Evolutionary conservation across 805 yeast species (phyloP), one percentile per base, ranked within the genome.

Genomic region (Saturnispora besseyi): DNA sequence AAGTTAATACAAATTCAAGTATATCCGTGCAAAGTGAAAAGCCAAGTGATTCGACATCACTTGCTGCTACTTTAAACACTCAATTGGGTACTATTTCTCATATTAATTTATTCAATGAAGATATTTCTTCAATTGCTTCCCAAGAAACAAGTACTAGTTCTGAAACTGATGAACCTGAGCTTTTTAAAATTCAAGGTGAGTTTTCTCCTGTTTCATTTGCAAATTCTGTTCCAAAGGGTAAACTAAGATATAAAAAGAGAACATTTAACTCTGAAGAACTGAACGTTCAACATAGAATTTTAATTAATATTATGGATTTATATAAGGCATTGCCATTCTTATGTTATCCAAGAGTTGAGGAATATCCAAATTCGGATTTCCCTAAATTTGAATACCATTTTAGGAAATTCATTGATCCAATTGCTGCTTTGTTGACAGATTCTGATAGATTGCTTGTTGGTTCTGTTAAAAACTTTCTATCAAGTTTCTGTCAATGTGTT

Each of bases 361-460:
- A 42, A 12, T 32, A 28, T 29, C 47, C 45, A 10, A 36, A 31
- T 5, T 32, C 51, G 4, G 49, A 56, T 41, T 55, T 59, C 26
- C 34, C 45, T 1, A 30, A 28, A 10, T 60, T 63, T 50, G 64
- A 58, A 29, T 21, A 42, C 15, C 53, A 37, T 18, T 62, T 59
- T 42, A 55, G 40, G 22, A 50, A 40, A 18, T 52, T 62, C 7
- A 54, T 66, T 15, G 38, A 53, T 7, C 64, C 79, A 2, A 55
- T 76, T 3, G 62, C 69, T 13, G 61, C 61, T 32, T 66, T 76
- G 1, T 55, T 75, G 13, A 58, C 64, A 29, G 73, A 71, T 51
- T 57, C 65, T 3, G 73, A 70, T 53, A 50, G 52, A 9, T 64
- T 58, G 8, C 50, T 77, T 32, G 63, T 62, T 12, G 58, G 57